Conservation (phyloP, 2,329 filamentous ascomycete genomes). For the Penicillium glabrum region DNA sequence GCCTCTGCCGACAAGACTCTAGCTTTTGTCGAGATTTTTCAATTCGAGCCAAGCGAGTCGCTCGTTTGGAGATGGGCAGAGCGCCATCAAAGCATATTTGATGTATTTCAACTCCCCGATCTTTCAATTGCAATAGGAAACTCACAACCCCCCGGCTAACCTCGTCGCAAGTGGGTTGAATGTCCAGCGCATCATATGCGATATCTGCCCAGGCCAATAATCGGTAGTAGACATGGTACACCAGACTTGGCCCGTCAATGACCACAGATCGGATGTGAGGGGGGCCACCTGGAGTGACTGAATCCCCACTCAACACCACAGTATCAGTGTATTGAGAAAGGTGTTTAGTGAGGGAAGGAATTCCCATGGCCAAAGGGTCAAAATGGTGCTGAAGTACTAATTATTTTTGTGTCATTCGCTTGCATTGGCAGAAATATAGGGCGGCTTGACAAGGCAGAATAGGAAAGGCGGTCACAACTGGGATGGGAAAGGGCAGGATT, state of each 20-base stretch:
- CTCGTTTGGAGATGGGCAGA: conserved; percentile 66
- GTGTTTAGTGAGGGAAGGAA: conserved; percentile 34
- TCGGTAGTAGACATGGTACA: conserved; percentile 68
- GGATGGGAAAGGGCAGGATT: no score
- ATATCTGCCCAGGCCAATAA: conserved; percentile 46
- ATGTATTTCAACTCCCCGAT: conserved; percentile 58
- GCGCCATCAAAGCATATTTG: conserved; percentile 85
- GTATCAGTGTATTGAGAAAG: conserved; percentile 31
- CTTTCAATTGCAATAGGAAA: conserved; percentile 63
- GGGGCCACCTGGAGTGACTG: conserved; percentile 2
- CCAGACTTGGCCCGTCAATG: conserved; percentile 78
- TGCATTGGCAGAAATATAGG: background rate
- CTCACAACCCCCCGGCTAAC: conserved; percentile 59
- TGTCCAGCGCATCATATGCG: conserved; percentile 49
- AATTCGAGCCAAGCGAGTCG: conserved; percentile 62
- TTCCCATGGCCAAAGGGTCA: conserved; percentile 28
- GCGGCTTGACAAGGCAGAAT: background rate
- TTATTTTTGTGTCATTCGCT: background rate
- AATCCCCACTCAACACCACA: conserved; percentile 18
- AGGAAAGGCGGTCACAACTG: background rate
- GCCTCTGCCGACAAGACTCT: conserved; percentile 45
- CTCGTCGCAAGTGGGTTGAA: conserved; percentile 62
- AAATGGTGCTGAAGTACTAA: no score
- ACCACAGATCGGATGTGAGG: conserved; percentile 40
- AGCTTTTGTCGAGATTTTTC: conserved; percentile 59